Evolutionary conservation across 139 green algal genomes (phyloP).

Genomic region (Pleodorina starrii): DNA sequence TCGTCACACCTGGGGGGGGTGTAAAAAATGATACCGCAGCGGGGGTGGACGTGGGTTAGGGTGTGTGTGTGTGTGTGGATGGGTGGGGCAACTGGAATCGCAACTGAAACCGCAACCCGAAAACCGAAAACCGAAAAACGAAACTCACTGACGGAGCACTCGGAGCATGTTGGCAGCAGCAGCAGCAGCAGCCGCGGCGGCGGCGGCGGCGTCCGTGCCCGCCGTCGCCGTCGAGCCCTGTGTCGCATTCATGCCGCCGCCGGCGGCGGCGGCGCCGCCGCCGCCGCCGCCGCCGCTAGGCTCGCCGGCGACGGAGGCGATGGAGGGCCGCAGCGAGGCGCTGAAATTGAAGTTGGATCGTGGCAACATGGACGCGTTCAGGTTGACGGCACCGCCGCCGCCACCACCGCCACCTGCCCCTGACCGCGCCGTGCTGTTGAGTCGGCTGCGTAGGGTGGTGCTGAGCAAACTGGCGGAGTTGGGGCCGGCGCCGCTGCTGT

Average conservation of each 20-base stretch:
- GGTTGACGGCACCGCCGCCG: background rate
- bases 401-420: background rate
- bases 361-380: constrained; percentile 44
- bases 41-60: too few relatives aligned
- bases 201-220: background rate
- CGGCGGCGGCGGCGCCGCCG: background rate
- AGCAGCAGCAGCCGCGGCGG: background rate
- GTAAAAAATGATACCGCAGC: too few relatives aligned
- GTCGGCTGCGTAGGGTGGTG: background rate
- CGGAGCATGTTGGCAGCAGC: constrained; percentile 36
- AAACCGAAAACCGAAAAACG: too few relatives aligned
- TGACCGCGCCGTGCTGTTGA: background rate
- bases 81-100: too few relatives aligned
- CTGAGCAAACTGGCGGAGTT: constrained; percentile 22
- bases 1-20: constrained; percentile 38
- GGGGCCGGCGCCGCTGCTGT: background rate
- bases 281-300: background rate
- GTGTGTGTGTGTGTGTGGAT: too few relatives aligned
- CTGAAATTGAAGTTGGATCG: background rate
- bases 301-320: background rate
- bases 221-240: background rate
- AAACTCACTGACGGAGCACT: constrained; percentile 46
- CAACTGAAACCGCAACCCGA: too few relatives aligned
- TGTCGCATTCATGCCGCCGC: constrained; percentile 4
- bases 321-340: constrained; percentile 3